phyloP scores from a whole-genome alignment of 129 eudicot species.

The Flaveria ramosissima region DNA sequence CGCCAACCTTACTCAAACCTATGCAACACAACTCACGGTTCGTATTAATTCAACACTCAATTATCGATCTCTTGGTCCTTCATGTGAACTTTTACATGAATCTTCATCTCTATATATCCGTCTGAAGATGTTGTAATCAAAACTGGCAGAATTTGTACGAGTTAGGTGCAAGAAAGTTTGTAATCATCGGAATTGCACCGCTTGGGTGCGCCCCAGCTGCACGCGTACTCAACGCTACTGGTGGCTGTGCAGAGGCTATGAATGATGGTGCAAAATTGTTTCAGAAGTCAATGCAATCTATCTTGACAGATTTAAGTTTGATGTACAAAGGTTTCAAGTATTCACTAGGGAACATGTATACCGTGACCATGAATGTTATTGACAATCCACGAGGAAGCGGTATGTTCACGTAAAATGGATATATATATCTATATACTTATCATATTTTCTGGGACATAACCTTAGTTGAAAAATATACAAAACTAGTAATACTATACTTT shows the following conservation, averaged over 20 bases:
- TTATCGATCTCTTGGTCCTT: too few relatives aligned
- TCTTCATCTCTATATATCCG: too few relatives aligned
- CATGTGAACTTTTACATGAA: too few relatives aligned
- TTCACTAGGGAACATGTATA: constrained; percentile 49
- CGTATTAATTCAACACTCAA: neutral
- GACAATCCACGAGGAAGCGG: constrained; percentile 40
- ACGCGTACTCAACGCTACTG: constrained; percentile 21
- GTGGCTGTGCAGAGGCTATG: constrained; percentile 33
- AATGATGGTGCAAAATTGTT: constrained; percentile 40
- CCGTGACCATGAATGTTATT: constrained; percentile 47
- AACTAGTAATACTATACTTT: neutral
- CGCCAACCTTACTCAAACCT: constrained; percentile 29
- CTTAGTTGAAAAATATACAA: too few relatives aligned
- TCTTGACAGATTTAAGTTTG: constrained; percentile 37
- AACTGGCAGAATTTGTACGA: constrained; percentile 40
- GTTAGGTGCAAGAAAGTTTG: constrained; percentile 57
- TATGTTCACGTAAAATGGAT: constrained; percentile 17
- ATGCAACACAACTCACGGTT: constrained; percentile 42
- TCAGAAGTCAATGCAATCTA: constrained; percentile 1
- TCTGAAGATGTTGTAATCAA: too few relatives aligned
- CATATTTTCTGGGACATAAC: neutral
- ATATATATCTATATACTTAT: too few relatives aligned
- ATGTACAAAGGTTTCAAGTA: constrained; percentile 32
- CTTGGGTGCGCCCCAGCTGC: constrained; percentile 50
- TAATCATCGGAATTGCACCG: constrained; percentile 43